A percentile compares a stretch with the other conserved stretches of the same genome.
Conservation (phyloP, 306 rosid genomes). For the Vigna trinervia region DNA sequence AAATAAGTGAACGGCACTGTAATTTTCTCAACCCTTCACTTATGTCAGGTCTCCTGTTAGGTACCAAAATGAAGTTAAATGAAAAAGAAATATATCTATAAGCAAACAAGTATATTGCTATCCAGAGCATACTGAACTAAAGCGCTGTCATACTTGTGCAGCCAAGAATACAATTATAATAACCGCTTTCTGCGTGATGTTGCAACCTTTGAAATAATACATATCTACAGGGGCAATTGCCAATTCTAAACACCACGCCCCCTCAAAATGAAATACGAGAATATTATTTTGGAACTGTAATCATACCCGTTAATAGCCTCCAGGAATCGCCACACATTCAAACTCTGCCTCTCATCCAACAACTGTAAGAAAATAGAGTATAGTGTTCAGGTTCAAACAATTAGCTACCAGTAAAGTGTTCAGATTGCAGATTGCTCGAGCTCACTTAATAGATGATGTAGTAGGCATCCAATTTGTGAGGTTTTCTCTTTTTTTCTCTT, state of each 20-base stretch:
- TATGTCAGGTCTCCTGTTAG: constrained; percentile 80
- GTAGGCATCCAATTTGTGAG: too few relatives aligned
- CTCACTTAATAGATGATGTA: too few relatives aligned
- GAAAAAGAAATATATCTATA: constrained; percentile 12
- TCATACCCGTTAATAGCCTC: constrained; percentile 91
- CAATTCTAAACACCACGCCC: background rate
- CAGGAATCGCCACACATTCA: constrained; percentile 88
- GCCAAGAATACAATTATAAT: constrained; percentile 16
- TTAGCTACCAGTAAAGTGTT: background rate
- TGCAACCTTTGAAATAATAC: constrained; percentile 31
- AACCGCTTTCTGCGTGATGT: constrained; percentile 1
- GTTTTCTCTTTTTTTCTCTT: too few relatives aligned
- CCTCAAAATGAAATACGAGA: constrained; percentile 3
- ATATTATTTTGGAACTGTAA: constrained; percentile 15
- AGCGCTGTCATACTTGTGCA: constrained; percentile 20
- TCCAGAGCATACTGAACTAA: constrained; percentile 25
- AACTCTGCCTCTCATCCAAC: constrained; percentile 82
- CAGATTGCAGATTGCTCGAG: too few relatives aligned
- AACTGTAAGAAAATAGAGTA: constrained; percentile 61
- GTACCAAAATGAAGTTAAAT: constrained; percentile 23
- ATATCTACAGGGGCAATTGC: constrained; percentile 33
- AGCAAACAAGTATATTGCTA: constrained; percentile 27
- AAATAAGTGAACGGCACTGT: constrained; percentile 87
- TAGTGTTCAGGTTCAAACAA: constrained; percentile 36
- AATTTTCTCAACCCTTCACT: constrained; percentile 75